Evolutionary conservation across 305 asterid genomes (phyloP).

Genomic region (Fraxinus dipetala): DNA sequence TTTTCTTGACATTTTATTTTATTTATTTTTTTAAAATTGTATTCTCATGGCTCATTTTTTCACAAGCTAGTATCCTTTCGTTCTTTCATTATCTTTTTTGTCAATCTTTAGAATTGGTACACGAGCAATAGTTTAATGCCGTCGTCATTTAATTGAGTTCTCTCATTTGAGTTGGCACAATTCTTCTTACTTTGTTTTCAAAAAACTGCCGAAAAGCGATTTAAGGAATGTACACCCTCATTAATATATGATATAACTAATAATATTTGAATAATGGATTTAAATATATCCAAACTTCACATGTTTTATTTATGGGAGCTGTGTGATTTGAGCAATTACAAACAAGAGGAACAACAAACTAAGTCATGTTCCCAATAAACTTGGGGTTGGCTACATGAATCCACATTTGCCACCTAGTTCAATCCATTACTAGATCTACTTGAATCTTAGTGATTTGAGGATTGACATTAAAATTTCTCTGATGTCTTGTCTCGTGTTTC

Average conservation of each 20-base stretch:
- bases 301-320: not conserved
- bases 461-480: not conserved
- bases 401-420: not conserved
- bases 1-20: not conserved
- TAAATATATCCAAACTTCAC: not conserved
- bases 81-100: not conserved
- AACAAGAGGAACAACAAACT: not conserved
- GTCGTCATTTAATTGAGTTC: not conserved
- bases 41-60: not conserved
- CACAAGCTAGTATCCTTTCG: not conserved
- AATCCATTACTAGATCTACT: not conserved
- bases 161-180: not conserved
- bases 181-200: not conserved
- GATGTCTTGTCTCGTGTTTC: not conserved
- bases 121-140: not conserved
- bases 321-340: not conserved
- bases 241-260: not conserved
- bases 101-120: not conserved
- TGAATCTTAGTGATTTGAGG: not conserved
- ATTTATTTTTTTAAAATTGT: not conserved
- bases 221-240: not conserved
- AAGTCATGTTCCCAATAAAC: not conserved
- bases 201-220: not conserved
- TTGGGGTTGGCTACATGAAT: not conserved
- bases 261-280: not conserved